A percentile compares a stretch with the other conserved stretches of the same genome.
phyloP scores from a whole-genome alignment of 1,139 yeast species.

The Nadsonia starkeyi-henricii region DNA sequence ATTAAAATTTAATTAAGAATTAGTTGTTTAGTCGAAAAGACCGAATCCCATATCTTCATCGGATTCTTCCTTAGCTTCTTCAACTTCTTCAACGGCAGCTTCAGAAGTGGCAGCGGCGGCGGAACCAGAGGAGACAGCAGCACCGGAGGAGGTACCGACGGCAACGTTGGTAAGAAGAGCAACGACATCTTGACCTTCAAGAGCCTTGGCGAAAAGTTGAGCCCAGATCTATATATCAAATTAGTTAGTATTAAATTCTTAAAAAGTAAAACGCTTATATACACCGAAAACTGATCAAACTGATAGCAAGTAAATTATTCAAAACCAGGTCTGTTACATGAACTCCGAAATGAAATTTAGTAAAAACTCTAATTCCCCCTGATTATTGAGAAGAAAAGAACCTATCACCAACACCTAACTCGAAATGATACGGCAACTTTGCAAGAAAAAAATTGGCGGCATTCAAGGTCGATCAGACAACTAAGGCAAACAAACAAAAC shows the following conservation, averaged over 20 bases:
- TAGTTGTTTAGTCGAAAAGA: slow-evolving; percentile 24
- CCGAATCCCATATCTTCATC: slow-evolving; percentile 28
- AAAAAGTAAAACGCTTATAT: slow-evolving; percentile 29
- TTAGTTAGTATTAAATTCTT: not conserved
- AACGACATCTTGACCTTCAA: slow-evolving; percentile 93
- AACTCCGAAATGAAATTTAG: no score
- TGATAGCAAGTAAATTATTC: no score
- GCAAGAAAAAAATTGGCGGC: no score
- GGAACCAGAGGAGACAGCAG: slow-evolving; percentile 41
- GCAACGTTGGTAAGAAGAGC: slow-evolving; percentile 75
- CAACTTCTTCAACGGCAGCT: slow-evolving; percentile 29
- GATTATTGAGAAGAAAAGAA: no score
- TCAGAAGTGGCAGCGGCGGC: slow-evolving; percentile 50
- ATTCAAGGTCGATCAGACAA: no score
- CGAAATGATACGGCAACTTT: no score
- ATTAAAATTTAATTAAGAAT: slow-evolving; percentile 1
- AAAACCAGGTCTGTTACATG: no score
- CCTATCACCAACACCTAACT: no score
- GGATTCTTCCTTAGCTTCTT: slow-evolving; percentile 20
- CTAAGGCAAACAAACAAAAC: no score
- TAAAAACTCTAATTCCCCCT: no score
- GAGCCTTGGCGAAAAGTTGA: slow-evolving; percentile 89
- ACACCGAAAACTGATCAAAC: no score
- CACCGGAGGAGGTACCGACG: slow-evolving; percentile 39
- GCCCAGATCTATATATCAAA: slow-evolving; percentile 52